Percentiles rank a stretch among this genome's conserved stretches.
Conservation (phyloP, 306 rosid genomes). For the Mucuna pruriens region DNA sequence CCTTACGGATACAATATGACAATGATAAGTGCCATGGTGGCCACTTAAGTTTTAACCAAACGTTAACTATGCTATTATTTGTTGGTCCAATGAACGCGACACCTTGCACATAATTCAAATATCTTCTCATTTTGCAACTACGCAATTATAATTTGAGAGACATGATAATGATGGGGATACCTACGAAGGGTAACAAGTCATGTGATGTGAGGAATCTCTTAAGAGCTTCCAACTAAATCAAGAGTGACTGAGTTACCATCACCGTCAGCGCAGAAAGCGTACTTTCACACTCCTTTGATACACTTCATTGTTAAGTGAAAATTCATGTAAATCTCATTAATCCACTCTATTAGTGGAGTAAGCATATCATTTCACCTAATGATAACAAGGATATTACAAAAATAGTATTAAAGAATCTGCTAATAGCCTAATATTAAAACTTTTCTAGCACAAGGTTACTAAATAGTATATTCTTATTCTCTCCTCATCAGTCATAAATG, state of each 20-base stretch:
- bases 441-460: neutral
- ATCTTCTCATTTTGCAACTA: neutral
- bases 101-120: conserved; percentile 8
- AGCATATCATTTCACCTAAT: neutral
- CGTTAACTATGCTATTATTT: neutral
- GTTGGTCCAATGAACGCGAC: neutral
- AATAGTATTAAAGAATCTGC: neutral
- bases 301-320: neutral
- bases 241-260: neutral
- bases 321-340: neutral
- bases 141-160: conserved; percentile 1
- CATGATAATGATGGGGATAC: neutral
- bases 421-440: neutral
- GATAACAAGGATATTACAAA: neutral
- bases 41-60: neutral
- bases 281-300: neutral
- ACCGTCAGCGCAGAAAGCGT: neutral
- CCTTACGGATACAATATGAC: neutral
- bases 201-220: conserved; percentile 3
- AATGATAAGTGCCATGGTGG: neutral
- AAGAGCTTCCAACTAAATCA: neutral
- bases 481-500: neutral
- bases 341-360: neutral
- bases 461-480: neutral
- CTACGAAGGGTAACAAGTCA: neutral